Conservation (phyloP, 805 yeast species). For the Kuraishia floccosa region DNA sequence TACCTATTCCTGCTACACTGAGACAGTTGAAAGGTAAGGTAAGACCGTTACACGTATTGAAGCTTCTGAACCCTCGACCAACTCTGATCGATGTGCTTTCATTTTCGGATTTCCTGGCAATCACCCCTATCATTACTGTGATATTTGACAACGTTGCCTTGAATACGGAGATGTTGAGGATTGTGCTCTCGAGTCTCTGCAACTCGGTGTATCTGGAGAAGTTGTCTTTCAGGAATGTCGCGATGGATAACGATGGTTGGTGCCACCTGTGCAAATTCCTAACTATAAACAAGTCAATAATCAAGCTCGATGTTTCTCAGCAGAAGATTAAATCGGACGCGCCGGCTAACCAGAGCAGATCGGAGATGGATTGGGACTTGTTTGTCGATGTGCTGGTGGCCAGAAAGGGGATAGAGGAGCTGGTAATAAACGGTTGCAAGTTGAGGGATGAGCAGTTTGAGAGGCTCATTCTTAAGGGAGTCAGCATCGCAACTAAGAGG, state of each 20-base stretch:
- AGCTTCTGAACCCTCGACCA: constrained; percentile 46
- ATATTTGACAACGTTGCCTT: constrained; percentile 47
- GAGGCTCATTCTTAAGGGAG: constrained; percentile 27
- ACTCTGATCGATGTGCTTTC: constrained; percentile 46
- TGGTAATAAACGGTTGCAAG: constrained; percentile 47
- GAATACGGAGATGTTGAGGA: constrained; percentile 41
- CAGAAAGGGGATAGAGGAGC: constrained; percentile 45
- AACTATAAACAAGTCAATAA: constrained; percentile 26
- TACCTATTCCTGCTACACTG: constrained; percentile 39
- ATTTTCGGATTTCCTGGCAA: constrained; percentile 44
- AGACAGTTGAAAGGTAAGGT: constrained; percentile 41
- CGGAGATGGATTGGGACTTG: constrained; percentile 42
- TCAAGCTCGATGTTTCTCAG: constrained; percentile 45
- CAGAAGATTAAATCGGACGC: constrained; percentile 37
- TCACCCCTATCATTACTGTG: constrained; percentile 41
- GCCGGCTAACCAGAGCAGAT: constrained; percentile 22
- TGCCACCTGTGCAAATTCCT: constrained; percentile 35
- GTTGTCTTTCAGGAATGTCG: constrained; percentile 41
- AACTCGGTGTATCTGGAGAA: constrained; percentile 34
- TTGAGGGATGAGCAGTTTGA: constrained; percentile 28
- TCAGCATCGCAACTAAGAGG: constrained; percentile 30
- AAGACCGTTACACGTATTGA: constrained; percentile 40
- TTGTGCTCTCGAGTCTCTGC: constrained; percentile 33
- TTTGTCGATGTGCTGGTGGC: constrained; percentile 27
- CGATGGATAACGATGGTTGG: constrained; percentile 44